Base-by-base conservation (phyloP, 352 stramenopile genomes). In the Pythium dissimile region DNA sequence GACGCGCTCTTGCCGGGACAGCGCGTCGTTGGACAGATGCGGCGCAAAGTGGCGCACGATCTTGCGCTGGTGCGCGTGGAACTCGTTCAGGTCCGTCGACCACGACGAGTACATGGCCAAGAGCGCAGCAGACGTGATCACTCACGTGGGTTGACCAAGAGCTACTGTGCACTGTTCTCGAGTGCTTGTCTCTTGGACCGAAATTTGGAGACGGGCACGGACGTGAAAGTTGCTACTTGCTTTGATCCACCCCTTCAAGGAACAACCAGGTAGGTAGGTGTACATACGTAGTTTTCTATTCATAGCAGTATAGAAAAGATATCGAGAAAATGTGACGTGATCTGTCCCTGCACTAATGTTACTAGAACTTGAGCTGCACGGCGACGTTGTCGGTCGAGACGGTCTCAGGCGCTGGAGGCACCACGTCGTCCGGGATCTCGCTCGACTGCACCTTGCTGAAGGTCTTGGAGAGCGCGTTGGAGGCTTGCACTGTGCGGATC, bases 401-500 rank as follows among this genome's bases (percentile, higher is more conserved):
- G 12, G 45, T 31, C 6, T 47, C 45, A 4, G 24, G 20, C 27
- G 51, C 24, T 21, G 37, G 58, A 48, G 16, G 64, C 26, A 4
- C 59, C 13, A 53, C 23, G 20, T 47, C 37, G 27, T 50, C 64
- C 1, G 43, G 20, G 34, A 48, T 37, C 20, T 66, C 59, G 35
- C n/a, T 24, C 32, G 59, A 66, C 6, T 50, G 35, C 59, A 65
- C 80, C 57, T 85, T 84, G 71, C 80, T 88, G 70, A 78, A 86
- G 52, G 78, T 76, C 67, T 92, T 92, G 62, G 83, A 82, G 47
- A 92, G 75, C 16, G 73, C 65, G 35, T 87, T 84, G 20, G 80
- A 84, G 42, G 83, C 75, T 41, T 84, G 74, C 26, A 95, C 90
- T 3, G 88, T 94, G 59, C 88, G 89, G 42, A 98, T 89, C 5